A percentile compares a stretch with the other conserved stretches of the same genome.
Conservation (phyloP, 2,329 filamentous ascomycete genomes). For the Cadophora malorum region DNA sequence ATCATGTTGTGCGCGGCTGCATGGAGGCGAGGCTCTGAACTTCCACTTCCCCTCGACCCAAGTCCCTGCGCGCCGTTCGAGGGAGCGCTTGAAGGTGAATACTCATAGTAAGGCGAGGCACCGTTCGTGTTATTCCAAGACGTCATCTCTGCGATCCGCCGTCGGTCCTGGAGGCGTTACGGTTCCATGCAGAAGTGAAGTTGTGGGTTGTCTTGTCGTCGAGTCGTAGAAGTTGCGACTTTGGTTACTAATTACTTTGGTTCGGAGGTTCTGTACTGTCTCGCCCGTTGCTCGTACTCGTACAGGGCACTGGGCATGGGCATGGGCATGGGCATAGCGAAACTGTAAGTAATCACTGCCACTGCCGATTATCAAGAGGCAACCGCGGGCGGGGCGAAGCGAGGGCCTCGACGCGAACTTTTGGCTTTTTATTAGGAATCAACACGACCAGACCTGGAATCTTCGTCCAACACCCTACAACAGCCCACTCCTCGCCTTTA, state of each 20-base stretch:
- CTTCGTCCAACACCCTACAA: conserved; percentile 1
- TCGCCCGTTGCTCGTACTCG: background rate
- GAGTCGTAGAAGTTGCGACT: conserved; percentile 28
- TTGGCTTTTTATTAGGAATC: conserved; percentile 23
- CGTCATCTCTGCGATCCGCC: conserved; percentile 44
- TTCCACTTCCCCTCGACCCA: background rate
- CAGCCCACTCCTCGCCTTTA: background rate
- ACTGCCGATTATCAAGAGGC: background rate
- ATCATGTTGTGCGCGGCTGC: conserved; percentile 17
- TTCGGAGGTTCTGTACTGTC: background rate
- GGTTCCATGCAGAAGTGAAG: conserved; percentile 41
- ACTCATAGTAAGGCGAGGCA: conserved; percentile 10
- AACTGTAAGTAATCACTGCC: background rate
- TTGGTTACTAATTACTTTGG: conserved; percentile 7
- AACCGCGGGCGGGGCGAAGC: background rate
- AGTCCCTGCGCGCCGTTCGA: background rate
- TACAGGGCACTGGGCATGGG: no score
- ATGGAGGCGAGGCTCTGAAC: conserved; percentile 31
- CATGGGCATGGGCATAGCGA: no score
- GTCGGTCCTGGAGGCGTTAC: conserved; percentile 26
- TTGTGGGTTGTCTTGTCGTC: conserved; percentile 25
- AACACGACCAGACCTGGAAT: conserved; percentile 16
- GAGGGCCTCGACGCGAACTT: conserved; percentile 2
- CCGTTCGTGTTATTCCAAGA: conserved; percentile 23
- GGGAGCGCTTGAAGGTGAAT: background rate